A percentile compares a stretch with the other conserved stretches of the same genome.
Conservation (phyloP, 257 asterid genomes). For the Paraleonurus japonicus region DNA sequence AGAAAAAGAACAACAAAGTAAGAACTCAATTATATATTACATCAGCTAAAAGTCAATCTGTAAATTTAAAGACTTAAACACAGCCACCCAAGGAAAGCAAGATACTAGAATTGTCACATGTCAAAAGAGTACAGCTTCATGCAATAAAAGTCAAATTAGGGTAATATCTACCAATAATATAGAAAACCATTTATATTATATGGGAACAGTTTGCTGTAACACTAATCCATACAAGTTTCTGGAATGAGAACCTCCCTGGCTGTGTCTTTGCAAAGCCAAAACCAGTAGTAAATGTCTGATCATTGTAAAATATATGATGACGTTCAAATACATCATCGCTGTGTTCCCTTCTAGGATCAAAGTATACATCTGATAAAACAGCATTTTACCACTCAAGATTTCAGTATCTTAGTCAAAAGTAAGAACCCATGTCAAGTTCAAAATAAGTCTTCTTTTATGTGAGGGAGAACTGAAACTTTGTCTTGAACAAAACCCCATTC, state of each 20-base stretch:
- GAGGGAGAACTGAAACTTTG: conserved; percentile 15
- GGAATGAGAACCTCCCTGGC: conserved; percentile 1
- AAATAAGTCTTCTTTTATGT: conserved; percentile 2
- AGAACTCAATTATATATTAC: conserved; percentile 13
- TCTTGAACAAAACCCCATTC: not conserved
- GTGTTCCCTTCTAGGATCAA: conserved; percentile 2
- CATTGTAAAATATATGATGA: not conserved
- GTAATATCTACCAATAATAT: conserved; percentile 3
- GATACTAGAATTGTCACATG: not conserved
- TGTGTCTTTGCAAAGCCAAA: not conserved
- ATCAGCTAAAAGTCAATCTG: conserved; percentile 9
- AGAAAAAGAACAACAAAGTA: conserved; percentile 22
- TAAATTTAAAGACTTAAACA: not conserved
- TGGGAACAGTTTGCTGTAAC: not conserved
- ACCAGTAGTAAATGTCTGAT: not conserved
- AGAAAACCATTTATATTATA: not conserved
- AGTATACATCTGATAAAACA: not conserved
- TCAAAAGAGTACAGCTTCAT: not conserved
- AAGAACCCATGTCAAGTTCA: conserved; percentile 20
- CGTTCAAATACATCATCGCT: not conserved
- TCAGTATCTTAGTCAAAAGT: conserved; percentile 8
- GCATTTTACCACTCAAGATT: conserved; percentile 5
- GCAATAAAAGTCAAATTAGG: conserved; percentile 1
- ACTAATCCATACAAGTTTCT: conserved; percentile 1
- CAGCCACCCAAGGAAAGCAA: conserved; percentile 3